phyloP scores from a whole-genome alignment of 2,329 filamentous ascomycete genomes.

The Trichoderma oligosporum region DNA sequence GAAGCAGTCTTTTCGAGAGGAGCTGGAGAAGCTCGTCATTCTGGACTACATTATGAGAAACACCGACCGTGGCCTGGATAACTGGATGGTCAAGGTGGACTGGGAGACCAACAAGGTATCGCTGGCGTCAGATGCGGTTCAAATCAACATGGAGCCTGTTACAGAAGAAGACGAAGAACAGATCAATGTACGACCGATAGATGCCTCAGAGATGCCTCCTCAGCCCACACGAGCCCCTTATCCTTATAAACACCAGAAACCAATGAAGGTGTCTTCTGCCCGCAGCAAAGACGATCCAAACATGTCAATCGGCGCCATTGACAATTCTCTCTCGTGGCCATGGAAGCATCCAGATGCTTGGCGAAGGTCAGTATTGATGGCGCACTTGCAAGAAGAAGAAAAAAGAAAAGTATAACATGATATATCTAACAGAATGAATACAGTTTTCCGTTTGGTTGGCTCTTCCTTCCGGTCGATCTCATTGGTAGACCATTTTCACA shows the following conservation, averaged over 20 bases:
- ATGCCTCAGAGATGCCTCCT: slow-evolving; percentile 43
- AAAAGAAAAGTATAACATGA: not conserved
- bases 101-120: slow-evolving; percentile 77
- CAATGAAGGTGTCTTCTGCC: slow-evolving; percentile 71
- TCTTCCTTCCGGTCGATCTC: slow-evolving; percentile 92
- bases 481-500: slow-evolving; percentile 96
- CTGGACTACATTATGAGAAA: slow-evolving; percentile 99
- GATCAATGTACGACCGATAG: slow-evolving; percentile 54
- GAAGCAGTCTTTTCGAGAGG: slow-evolving; percentile 89
- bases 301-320: slow-evolving; percentile 85
- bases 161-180: slow-evolving; percentile 40
- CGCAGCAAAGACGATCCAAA: slow-evolving; percentile 49
- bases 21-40: slow-evolving; percentile 95
- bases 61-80: slow-evolving; percentile 92
- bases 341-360: slow-evolving; percentile 98
- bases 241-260: slow-evolving; percentile 74
- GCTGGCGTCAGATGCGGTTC: slow-evolving; percentile 76
- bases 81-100: slow-evolving; percentile 99
- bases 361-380: slow-evolving; percentile 48
- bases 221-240: slow-evolving; percentile 46
- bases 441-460: slow-evolving; percentile 97
- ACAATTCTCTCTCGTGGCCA: slow-evolving; percentile 97
- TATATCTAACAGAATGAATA: not conserved
- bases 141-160: slow-evolving; percentile 57
- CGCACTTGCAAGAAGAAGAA: not conserved